These are phyloP conservation scores for Trichoderma atroviride DNA, from an alignment of 2,329 filamentous ascomycete species.

Conservation along the genomic window DNA sequence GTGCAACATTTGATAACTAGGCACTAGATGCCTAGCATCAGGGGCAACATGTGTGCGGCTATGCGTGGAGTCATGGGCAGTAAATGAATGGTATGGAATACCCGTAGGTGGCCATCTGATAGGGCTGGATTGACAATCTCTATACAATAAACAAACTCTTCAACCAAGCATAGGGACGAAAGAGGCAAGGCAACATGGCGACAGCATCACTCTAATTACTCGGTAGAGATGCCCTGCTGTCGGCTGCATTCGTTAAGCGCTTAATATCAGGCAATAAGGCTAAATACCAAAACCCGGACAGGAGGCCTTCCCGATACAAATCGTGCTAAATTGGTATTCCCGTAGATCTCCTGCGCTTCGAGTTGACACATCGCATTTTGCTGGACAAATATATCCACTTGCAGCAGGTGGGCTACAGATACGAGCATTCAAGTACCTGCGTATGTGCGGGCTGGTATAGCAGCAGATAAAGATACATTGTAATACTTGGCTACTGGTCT, in stretches of 20 bases:
- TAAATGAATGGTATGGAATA: neutral
- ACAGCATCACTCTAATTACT: slow-evolving; percentile 1
- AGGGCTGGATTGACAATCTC: neutral
- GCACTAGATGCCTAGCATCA: neutral
- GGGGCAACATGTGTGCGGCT: neutral
- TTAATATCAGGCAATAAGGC: slow-evolving; percentile 1
- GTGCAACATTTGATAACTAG: neutral
- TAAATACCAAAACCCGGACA: neutral
- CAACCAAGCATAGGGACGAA: neutral
- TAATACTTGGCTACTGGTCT: neutral
- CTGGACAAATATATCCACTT: neutral
- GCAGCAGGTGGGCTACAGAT: neutral
- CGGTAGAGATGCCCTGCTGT: neutral
- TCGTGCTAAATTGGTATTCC: slow-evolving; percentile 12
- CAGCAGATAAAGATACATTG: neutral
- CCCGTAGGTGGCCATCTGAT: neutral
- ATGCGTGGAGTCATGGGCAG: neutral
- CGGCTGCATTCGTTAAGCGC: neutral
- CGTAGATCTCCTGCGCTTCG: slow-evolving; percentile 7
- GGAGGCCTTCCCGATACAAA: slow-evolving; percentile 5
- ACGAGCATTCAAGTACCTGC: neutral
- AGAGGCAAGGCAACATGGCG: neutral
- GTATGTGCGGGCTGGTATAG: neutral
- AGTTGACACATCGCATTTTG: slow-evolving; percentile 13
- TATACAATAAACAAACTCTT: neutral